These are phyloP conservation scores for Lasiosphaeria miniovina DNA, from an alignment of 495 filamentous ascomycete genomes.

Conservation along the genomic window DNA sequence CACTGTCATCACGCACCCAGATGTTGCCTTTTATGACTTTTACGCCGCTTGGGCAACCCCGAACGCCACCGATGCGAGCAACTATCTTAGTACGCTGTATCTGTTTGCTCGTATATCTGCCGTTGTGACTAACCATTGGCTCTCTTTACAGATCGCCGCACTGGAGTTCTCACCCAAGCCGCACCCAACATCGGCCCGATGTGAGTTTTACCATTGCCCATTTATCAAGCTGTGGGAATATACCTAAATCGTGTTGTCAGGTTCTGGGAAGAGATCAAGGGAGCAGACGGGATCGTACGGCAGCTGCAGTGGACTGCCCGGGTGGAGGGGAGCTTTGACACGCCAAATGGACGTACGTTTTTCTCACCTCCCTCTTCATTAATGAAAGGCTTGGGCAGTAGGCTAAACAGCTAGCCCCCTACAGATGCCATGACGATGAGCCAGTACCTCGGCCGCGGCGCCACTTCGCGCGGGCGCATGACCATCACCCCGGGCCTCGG, in stretches of 20 bases:
- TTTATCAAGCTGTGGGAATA: background rate
- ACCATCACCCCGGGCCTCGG: conserved; percentile 56
- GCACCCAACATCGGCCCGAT: conserved; percentile 66
- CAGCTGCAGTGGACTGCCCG: conserved; percentile 65
- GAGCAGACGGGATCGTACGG: conserved; percentile 61
- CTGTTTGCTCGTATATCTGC: background rate
- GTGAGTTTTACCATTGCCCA: conserved; percentile 23
- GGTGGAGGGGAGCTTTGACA: conserved; percentile 52
- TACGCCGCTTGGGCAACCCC: conserved; percentile 55
- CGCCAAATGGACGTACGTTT: conserved; percentile 35
- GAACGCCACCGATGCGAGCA: conserved; percentile 30
- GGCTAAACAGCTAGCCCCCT: conserved; percentile 3
- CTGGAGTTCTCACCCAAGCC: conserved; percentile 64
- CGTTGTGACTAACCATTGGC: conserved; percentile 14
- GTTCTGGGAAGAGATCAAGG: conserved; percentile 58
- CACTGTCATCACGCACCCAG: conserved; percentile 58
- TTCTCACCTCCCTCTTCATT: background rate
- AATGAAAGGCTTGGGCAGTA: background rate
- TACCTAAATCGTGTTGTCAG: conserved; percentile 12
- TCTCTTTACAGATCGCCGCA: conserved; percentile 33
- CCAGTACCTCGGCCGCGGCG: conserved; percentile 64
- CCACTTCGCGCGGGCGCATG: conserved; percentile 59
- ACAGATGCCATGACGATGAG: conserved; percentile 55
- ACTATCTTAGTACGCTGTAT: conserved; percentile 31
- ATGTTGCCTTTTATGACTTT: conserved; percentile 62